Evolutionary conservation across 176 grass and related monocot species (phyloP).

Genomic region (Olyra latifolia): DNA sequence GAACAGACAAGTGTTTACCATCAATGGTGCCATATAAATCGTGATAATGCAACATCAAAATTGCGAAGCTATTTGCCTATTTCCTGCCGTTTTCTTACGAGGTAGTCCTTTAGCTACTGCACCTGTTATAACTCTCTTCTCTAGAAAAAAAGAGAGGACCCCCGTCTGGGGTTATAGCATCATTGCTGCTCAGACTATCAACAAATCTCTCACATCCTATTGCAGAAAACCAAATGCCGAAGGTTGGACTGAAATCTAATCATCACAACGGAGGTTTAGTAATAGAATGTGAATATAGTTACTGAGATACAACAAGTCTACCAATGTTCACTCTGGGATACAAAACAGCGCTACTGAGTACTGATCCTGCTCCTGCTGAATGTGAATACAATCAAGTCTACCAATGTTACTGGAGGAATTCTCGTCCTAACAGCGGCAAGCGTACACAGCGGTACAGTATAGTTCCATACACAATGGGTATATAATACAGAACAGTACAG

Average conservation of each 20-base stretch:
- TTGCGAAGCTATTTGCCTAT: neutral
- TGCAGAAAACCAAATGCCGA: neutral
- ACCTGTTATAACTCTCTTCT: neutral
- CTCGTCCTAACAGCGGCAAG: neutral
- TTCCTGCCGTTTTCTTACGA: neutral
- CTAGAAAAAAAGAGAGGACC: neutral
- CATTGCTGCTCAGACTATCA: neutral
- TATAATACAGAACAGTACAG: neutral
- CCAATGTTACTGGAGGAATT: neutral
- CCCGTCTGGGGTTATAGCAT: neutral
- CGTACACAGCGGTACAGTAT: neutral
- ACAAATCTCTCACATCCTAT: too few relatives aligned
- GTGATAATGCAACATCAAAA: neutral
- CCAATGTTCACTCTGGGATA: too few relatives aligned
- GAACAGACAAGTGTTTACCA: neutral
- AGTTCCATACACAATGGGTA: neutral
- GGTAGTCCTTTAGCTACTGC: neutral
- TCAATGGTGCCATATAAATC: neutral
- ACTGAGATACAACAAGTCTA: too few relatives aligned
- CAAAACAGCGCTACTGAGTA: neutral
- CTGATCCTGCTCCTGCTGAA: neutral
- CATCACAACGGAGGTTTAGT: neutral
- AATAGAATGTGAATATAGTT: neutral
- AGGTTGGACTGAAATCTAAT: neutral
- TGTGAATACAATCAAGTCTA: neutral